Evolutionary conservation across 2,329 filamentous ascomycete species (phyloP), one percentile per base, ranked within the genome.

Genomic region (Ophiocordyceps camponoti-leonardi): DNA sequence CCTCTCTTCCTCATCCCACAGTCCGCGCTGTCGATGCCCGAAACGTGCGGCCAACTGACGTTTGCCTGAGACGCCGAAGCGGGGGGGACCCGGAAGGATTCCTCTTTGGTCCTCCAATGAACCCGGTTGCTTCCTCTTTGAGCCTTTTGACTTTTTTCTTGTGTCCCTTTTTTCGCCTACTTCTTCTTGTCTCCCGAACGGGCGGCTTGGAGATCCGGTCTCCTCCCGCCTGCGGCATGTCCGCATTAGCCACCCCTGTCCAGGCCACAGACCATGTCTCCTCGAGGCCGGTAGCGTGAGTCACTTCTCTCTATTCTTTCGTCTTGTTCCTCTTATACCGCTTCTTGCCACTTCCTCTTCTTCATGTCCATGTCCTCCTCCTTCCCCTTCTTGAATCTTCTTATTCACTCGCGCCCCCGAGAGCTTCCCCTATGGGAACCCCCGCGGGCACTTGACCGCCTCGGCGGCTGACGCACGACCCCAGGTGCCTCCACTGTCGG

Each of bases 401-500:
- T 39, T 16, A 18, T 19, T 11, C 26, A 10, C 26, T 28, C 26
- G 26, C 26, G 6, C 26, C 5, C 23, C 10, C 26, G 7, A 14
- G n/a, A 18, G 35, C 11, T 19, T 39, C 35, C 4, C n/a, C 35
- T 8, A 8, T 37, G 33, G 6, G 16, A n/a, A 37, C 18, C 33
- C 16, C 33, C 33, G 13, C 33, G 7, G 33, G n/a, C 23, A 12
- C 23, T 18, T 1, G 20, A 6, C 13, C 20, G 37, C 14, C 23
- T 18, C 13, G 12, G 11, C 13, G 33, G 37, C 14, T 22, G 35
- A n/a, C 37, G 18, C 8, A 6, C 42, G 30, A 41, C 22, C n/a
- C 10, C 28, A 64, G 61, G 3, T 64, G 61, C 45, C 50, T 60
- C 2, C 53, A 56, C 16, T 64, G 62, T 46, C 58, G 62, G 6